A percentile compares a stretch with the other conserved stretches of the same genome.
phyloP scores from a whole-genome alignment of 768 basidiomycete species.

The Dioszegia hungarica region DNA sequence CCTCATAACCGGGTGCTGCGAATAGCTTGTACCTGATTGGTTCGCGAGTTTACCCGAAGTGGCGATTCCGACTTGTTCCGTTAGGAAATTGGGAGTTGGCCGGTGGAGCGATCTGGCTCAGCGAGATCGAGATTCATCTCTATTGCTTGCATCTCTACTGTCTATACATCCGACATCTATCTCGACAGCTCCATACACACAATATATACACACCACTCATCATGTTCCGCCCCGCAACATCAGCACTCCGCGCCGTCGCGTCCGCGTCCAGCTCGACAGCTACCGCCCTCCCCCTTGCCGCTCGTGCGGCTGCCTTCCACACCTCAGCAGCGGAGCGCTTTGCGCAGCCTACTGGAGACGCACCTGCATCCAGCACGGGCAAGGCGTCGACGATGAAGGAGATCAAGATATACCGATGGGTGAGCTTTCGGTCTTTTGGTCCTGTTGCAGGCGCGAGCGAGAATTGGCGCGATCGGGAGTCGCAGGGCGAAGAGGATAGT shows the following conservation, averaged over 20 bases:
- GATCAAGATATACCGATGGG: conserved; percentile 99
- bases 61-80: not conserved
- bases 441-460: no score
- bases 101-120: not conserved
- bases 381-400: conserved; percentile 60
- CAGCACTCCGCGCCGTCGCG: conserved; percentile 2
- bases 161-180: not conserved
- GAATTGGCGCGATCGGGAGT: not conserved
- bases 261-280: not conserved
- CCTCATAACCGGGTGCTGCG: no score
- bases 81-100: not conserved
- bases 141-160: not conserved
- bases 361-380: not conserved
- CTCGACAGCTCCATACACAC: no score
- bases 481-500: not conserved
- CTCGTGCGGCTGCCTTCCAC: not conserved
- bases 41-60: no score
- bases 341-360: conserved; percentile 1
- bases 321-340: not conserved
- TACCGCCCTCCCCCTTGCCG: not conserved
- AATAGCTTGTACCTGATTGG: no score
- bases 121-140: not conserved
- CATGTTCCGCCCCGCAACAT: conserved; percentile 8
- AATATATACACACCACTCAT: not conserved
- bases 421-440: conserved; percentile 49